These are phyloP conservation scores for Melaleuca quinquenervia DNA, from an alignment of 345 rosid genomes.

Conservation along the genomic window DNA sequence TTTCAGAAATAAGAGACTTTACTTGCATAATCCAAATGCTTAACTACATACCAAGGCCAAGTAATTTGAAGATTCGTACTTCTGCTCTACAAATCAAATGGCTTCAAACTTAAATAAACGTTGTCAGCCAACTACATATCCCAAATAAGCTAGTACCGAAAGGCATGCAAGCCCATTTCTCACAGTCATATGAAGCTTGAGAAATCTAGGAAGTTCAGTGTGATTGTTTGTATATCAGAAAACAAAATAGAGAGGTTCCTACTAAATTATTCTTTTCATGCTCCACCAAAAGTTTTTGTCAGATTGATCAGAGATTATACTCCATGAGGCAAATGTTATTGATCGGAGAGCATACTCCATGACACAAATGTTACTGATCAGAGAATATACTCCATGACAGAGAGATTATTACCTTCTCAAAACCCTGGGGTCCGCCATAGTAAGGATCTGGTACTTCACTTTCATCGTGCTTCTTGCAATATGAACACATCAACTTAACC, in stretches of 20 bases:
- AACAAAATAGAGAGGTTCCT: neutral
- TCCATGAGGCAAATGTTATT: neutral
- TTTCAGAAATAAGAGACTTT: neutral
- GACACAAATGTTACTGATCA: neutral
- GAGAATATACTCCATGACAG: neutral
- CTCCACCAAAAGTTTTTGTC: neutral
- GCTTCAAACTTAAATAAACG: neutral
- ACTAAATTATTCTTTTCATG: neutral
- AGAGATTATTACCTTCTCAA: conserved; percentile 58
- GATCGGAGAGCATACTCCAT: neutral
- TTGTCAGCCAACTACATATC: neutral
- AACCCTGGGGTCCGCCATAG: conserved; percentile 88
- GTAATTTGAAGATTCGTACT: neutral
- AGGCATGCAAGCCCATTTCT: neutral
- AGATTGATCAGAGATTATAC: neutral
- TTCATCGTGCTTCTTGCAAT: conserved; percentile 77
- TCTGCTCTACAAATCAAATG: neutral
- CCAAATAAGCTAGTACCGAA: neutral
- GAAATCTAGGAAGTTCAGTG: neutral
- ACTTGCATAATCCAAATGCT: neutral
- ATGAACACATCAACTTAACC: conserved; percentile 89
- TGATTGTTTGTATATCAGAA: neutral
- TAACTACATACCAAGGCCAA: neutral
- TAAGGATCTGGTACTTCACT: conserved; percentile 90
- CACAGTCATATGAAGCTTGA: neutral